Conservation (phyloP, 2,329 filamentous ascomycete genomes). For the Colletotrichum tanaceti region DNA sequence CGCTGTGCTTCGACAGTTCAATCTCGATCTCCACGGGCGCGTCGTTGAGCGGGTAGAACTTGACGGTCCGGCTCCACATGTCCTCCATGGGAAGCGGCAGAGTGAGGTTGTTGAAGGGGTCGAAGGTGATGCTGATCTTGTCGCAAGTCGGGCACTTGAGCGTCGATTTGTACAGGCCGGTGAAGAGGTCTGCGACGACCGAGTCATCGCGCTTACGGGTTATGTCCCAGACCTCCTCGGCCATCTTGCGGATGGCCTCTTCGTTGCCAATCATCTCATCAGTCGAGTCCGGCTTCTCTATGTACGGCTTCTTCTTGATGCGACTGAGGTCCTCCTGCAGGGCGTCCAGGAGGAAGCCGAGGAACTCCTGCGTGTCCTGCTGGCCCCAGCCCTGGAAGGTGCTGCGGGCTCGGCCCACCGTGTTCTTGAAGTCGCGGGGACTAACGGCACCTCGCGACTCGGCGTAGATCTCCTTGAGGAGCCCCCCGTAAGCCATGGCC, state of each 20-base stretch:
- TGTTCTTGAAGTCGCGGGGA: slow-evolving; percentile 84
- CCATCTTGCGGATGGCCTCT: slow-evolving; percentile 83
- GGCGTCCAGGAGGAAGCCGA: slow-evolving; percentile 93
- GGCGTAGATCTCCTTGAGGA: slow-evolving; percentile 83
- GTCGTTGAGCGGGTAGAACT: slow-evolving; percentile 81
- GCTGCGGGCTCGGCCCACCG: slow-evolving; percentile 82
- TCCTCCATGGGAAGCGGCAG: slow-evolving; percentile 90
- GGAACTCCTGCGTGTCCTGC: slow-evolving; percentile 96
- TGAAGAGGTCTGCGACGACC: slow-evolving; percentile 94
- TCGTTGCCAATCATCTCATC: slow-evolving; percentile 93
- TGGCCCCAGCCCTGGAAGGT: slow-evolving; percentile 95
- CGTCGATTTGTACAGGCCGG: slow-evolving; percentile 98
- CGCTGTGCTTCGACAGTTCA: slow-evolving; percentile 82
- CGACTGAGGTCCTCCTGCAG: slow-evolving; percentile 95
- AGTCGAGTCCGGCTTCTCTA: slow-evolving; percentile 96
- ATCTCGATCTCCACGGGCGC: slow-evolving; percentile 78
- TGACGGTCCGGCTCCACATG: slow-evolving; percentile 79
- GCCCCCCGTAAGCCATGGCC: slow-evolving; percentile 81
- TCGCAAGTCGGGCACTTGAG: slow-evolving; percentile 89
- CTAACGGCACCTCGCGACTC: slow-evolving; percentile 76
- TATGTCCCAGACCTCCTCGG: slow-evolving; percentile 89
- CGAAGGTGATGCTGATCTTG: slow-evolving; percentile 98
- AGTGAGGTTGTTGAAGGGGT: slow-evolving; percentile 95
- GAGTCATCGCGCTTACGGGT: slow-evolving; percentile 94
- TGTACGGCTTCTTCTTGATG: slow-evolving; percentile 95